A percentile compares a stretch with the other conserved stretches of the same genome.
Conservation (phyloP, 352 stramenopile species). For the Globisporangium camurandrum region DNA sequence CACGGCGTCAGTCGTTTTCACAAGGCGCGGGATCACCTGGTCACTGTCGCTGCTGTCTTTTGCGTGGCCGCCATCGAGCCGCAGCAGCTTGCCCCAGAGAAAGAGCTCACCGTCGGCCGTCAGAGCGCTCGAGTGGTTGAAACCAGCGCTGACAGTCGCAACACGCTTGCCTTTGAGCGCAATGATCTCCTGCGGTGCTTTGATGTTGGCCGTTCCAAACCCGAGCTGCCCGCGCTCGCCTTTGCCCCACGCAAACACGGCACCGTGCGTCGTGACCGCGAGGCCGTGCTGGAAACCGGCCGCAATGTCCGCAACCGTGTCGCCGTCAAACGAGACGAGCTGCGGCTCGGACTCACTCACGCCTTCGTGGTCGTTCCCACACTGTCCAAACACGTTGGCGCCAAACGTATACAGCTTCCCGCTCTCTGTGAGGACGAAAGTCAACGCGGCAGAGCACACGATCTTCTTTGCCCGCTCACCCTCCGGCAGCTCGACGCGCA, state of each 20-base stretch:
- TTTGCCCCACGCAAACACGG: conserved; percentile 79
- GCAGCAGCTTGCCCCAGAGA: conserved; percentile 80
- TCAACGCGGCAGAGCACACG: conserved; percentile 77
- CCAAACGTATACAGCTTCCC: conserved; percentile 76
- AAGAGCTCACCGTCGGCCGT: conserved; percentile 75
- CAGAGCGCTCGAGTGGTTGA: conserved; percentile 73
- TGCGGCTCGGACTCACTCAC: conserved; percentile 46
- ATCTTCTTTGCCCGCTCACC: conserved; percentile 64
- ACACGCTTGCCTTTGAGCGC: conserved; percentile 66
- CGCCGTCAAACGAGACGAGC: conserved; percentile 55
- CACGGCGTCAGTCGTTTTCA: conserved; percentile 65
- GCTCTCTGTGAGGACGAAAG: conserved; percentile 63
- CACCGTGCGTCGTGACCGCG: conserved; percentile 52
- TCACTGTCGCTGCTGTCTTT: conserved; percentile 55
- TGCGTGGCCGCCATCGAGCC: conserved; percentile 53
- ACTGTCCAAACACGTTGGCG: conserved; percentile 78
- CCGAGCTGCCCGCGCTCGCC: conserved; percentile 76
- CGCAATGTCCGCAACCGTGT: conserved; percentile 61
- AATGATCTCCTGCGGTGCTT: conserved; percentile 65
- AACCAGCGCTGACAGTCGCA: conserved; percentile 61
- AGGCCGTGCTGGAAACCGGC: conserved; percentile 77
- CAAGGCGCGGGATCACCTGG: conserved; percentile 63
- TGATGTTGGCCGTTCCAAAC: conserved; percentile 71
- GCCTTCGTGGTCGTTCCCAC: conserved; percentile 52
- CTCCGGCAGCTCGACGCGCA: conserved; percentile 47